phyloP scores from a whole-genome alignment of 2,329 filamentous ascomycete species.

The Macrophomina tecta region DNA sequence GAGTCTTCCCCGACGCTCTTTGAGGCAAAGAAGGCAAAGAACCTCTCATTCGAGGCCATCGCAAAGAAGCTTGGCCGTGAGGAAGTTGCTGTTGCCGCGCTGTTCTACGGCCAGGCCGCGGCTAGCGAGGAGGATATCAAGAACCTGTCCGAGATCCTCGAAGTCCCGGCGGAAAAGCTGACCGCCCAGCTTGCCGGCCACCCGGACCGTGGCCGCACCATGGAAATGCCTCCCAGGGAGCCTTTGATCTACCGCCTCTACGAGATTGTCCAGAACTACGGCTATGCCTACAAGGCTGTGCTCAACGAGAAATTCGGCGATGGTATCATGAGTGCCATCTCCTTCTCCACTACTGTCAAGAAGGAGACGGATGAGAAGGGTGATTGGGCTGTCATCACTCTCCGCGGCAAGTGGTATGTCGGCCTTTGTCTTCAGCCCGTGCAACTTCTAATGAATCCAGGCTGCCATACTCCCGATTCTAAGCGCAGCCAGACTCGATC shows the following conservation, averaged over 20 bases:
- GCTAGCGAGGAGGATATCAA: slow-evolving; percentile 73
- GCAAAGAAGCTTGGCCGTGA: slow-evolving; percentile 74
- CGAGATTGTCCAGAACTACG: slow-evolving; percentile 96
- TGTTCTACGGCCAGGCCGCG: slow-evolving; percentile 88
- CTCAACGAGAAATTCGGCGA: slow-evolving; percentile 84
- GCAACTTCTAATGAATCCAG: slow-evolving; percentile 38
- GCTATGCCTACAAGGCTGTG: slow-evolving; percentile 93
- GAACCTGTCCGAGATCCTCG: slow-evolving; percentile 70
- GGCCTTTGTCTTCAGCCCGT: not conserved
- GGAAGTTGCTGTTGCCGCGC: slow-evolving; percentile 82
- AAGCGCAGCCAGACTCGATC: slow-evolving; percentile 18
- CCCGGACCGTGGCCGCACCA: slow-evolving; percentile 78
- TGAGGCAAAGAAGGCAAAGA: slow-evolving; percentile 76
- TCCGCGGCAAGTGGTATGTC: slow-evolving; percentile 81
- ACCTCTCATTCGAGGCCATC: slow-evolving; percentile 80
- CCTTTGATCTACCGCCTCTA: slow-evolving; percentile 89
- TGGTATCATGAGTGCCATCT: slow-evolving; percentile 96
- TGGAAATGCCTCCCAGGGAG: slow-evolving; percentile 84
- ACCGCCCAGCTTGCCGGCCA: slow-evolving; percentile 71
- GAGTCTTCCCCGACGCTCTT: slow-evolving; percentile 76
- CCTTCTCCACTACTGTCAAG: slow-evolving; percentile 88
- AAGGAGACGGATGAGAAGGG: slow-evolving; percentile 90
- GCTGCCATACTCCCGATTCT: slow-evolving; percentile 58
- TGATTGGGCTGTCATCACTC: slow-evolving; percentile 83
- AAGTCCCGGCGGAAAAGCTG: slow-evolving; percentile 63